These are phyloP conservation scores for Tuber brumale DNA, from an alignment of 495 filamentous ascomycete species.

Conservation along the genomic window DNA sequence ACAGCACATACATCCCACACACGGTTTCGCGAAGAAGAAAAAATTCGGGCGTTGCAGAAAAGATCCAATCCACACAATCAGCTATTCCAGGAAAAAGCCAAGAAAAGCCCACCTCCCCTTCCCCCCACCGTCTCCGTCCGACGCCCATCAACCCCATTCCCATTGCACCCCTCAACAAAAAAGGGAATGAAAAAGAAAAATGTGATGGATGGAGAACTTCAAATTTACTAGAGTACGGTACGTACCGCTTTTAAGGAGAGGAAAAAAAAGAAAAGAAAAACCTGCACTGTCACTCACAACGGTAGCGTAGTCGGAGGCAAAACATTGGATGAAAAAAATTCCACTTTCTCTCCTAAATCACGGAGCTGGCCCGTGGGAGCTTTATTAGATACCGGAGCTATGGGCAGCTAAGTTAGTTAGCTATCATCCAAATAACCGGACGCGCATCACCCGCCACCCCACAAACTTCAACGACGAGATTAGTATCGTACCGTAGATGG, in stretches of 20 bases:
- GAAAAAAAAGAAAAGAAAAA: background rate
- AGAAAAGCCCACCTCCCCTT: too few relatives aligned
- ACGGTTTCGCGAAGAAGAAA: background rate
- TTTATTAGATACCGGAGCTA: background rate
- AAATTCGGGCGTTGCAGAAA: background rate
- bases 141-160: too few relatives aligned
- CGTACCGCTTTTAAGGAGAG: background rate
- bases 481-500: too few relatives aligned
- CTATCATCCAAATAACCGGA: too few relatives aligned
- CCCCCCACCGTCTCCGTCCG: too few relatives aligned
- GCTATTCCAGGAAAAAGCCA: too few relatives aligned
- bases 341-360: background rate
- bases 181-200: background rate
- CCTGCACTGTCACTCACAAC: background rate
- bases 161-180: too few relatives aligned
- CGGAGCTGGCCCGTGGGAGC: background rate
- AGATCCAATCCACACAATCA: too few relatives aligned
- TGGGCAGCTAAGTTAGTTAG: too few relatives aligned
- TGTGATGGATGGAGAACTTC: background rate
- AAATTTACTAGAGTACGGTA: background rate
- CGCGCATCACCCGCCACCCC: too few relatives aligned
- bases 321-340: background rate
- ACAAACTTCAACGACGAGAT: too few relatives aligned
- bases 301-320: background rate
- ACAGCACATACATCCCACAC: slow-evolving; percentile 2